Evolutionary conservation across 2,329 filamentous ascomycete genomes (phyloP), one percentile per base, ranked within the genome.

Genomic region (Pseudomassariella vexata): DNA sequence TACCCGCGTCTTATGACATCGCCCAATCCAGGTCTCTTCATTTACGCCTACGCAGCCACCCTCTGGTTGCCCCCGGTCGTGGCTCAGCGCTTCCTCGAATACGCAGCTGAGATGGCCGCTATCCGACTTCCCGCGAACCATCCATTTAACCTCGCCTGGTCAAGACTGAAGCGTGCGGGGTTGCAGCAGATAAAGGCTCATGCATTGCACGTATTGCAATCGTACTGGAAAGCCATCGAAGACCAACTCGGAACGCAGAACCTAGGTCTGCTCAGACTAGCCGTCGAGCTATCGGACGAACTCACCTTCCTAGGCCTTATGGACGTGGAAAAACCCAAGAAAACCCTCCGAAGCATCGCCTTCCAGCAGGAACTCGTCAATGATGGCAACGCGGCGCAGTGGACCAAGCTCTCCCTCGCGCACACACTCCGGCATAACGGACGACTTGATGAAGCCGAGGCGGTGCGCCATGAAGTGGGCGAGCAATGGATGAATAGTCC

Each of bases 51-150:
- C 14, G 20, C 30, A 8, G 16, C 25, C 10, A 27, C 18, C 18
- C 20, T 35, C 9, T 27, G 30, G 16, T 27, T 35, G 7, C 12
- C 29, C 15, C 11, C 19, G 5, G 23, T 23, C 9, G 9, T 35
- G 9, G 32, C 12, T 9, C 19, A 24, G 9, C 26, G 20, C 12
- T 35, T 35, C 9, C 26, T 35, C n/a, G 17, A 19, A 6, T 35
- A 24, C 21, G 32, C 32, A 9, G 19, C 32, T 16, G 25, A 35
- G 26, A 35, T 35, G 32, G 32, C 32, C 8, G 16, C 25, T 4
- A 29, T 35, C 20, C 29, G 30, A 12, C 5, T 35, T 15, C 32
- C 32, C 2, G 25, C 26, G 12, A 23, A 9, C 8, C 32, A 35
- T 5, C 32, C 32, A 0, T 19, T 35, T 16, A 25, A 27, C 12